Evolutionary conservation across 306 rosid species (phyloP), one percentile per base, ranked within the genome.

Genomic region (Malus sieversii): DNA sequence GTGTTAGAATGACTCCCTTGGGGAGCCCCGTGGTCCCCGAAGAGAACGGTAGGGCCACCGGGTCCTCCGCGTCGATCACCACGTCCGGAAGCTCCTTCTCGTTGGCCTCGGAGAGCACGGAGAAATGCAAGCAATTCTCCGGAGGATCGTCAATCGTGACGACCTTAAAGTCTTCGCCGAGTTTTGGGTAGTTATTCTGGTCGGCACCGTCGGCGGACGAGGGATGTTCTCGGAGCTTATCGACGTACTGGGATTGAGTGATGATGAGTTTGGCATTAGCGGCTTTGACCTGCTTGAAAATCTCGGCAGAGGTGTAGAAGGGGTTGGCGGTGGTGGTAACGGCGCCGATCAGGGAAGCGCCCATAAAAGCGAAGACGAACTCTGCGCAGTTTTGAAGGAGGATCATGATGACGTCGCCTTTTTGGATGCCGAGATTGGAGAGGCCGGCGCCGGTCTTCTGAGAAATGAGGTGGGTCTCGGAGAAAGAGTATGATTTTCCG

Each of bases 21-120:
- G 98, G 95, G 0, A 91, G 75, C 32, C 98, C 97, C 1, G 98
- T 94, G 0, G 98, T 94, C 3, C 98, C 98, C 5, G 98, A 94
- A 4, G 98, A 94, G 75, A 90, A 94, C 15, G 98, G 97, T 3
- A 94, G 62, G 8, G 98, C 92, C 30, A 90, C 86, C 6, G 94
- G 64, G 4, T 91, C 96, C 3, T 90, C 85, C 0, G 89, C 70
- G 2, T 71, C 10, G 18, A 90, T 82, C 23, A 57, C 79, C 2
- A 82, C 83, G 30, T 72, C 84, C 42, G 88, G 87, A 0, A 78
- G 0, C 0, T 86, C 87, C 5, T 2, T 77, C 70, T 82, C 96
- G 20, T 88, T 81, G 1, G 81, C 88, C 35, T 88, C 90, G 0
- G 89, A 82, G 11, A 91, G 66, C 60, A 79, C 88, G 14, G 96